Percentiles rank a stretch among this genome's conserved stretches.
Evolutionary conservation across 2,329 filamentous ascomycete species (phyloP).

Genomic region (Alternaria longipes): DNA sequence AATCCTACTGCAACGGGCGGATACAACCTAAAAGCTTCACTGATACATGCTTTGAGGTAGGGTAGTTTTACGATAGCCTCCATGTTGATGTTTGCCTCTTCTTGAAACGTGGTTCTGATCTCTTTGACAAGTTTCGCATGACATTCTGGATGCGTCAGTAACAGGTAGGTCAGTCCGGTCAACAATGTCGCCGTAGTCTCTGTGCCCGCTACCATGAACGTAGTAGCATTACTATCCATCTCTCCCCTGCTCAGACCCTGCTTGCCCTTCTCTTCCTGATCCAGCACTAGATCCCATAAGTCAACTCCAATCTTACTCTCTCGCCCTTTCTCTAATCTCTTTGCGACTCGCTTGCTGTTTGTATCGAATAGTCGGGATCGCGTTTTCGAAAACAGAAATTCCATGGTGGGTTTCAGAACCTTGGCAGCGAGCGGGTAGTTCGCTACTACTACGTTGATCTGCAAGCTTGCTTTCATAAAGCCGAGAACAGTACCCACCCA

Average conservation of each 20-base stretch:
- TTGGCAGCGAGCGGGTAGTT: neutral
- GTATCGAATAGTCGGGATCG: neutral
- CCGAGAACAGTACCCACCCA: neutral
- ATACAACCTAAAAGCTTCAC: constrained; percentile 44
- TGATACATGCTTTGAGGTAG: constrained; percentile 46
- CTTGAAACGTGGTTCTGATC: constrained; percentile 25
- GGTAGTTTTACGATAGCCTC: constrained; percentile 42
- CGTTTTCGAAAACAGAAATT: neutral
- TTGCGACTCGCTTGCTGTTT: neutral
- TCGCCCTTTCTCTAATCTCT: neutral
- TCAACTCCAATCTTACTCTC: neutral
- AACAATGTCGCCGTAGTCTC: constrained; percentile 47
- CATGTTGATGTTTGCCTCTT: constrained; percentile 23
- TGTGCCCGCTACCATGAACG: constrained; percentile 41
- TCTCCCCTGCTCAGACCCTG: neutral
- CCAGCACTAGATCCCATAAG: constrained; percentile 40
- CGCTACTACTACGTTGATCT: neutral
- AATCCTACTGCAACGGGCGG: constrained; percentile 47
- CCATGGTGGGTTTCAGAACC: neutral
- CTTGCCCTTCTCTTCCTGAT: constrained; percentile 34
- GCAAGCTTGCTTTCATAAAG: neutral
- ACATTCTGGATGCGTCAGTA: constrained; percentile 29
- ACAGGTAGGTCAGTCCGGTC: constrained; percentile 46
- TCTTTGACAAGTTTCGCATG: constrained; percentile 22
- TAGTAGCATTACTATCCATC: neutral